Percentiles rank a stretch among this genome's conserved stretches.
Evolutionary conservation across 179 eudicot genomes (phyloP).

Genomic region (Heliamphora pulchella): DNA sequence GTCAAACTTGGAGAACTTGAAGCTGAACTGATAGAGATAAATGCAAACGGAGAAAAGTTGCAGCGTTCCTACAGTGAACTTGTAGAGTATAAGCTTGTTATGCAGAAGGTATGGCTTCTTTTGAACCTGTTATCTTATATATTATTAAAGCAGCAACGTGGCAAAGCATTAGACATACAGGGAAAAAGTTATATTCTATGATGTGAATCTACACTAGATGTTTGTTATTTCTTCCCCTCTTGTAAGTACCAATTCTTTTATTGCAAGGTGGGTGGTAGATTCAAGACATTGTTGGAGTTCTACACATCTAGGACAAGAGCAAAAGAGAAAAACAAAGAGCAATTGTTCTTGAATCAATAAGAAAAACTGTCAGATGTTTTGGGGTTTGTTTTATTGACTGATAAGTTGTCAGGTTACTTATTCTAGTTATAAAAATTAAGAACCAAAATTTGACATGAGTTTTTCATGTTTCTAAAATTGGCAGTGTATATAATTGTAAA

Average conservation of each 20-base stretch:
- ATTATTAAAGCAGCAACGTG: neutral
- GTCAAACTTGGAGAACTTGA: constrained; percentile 80
- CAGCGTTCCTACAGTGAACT: constrained; percentile 86
- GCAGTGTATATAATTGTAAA: neutral
- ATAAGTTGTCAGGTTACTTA: neutral
- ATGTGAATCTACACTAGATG: neutral
- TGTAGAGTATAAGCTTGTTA: constrained; percentile 78
- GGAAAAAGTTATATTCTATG: neutral
- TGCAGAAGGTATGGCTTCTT: constrained; percentile 58
- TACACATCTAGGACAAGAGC: no score
- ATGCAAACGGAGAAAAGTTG: constrained; percentile 70
- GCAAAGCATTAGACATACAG: neutral
- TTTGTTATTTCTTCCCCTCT: neutral
- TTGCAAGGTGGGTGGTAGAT: neutral
- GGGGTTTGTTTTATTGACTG: constrained; percentile 1
- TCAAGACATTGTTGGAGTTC: no score
- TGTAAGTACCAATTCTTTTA: neutral
- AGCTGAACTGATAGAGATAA: constrained; percentile 75
- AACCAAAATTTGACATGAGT: neutral
- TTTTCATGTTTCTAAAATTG: no score
- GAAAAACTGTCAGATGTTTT: neutral
- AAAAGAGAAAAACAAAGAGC: neutral
- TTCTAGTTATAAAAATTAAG: neutral
- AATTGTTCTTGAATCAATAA: neutral
- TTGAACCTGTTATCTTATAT: constrained; percentile 5